Conservation (phyloP, 306 rosid genomes). For the Corylus heterophylla region DNA sequence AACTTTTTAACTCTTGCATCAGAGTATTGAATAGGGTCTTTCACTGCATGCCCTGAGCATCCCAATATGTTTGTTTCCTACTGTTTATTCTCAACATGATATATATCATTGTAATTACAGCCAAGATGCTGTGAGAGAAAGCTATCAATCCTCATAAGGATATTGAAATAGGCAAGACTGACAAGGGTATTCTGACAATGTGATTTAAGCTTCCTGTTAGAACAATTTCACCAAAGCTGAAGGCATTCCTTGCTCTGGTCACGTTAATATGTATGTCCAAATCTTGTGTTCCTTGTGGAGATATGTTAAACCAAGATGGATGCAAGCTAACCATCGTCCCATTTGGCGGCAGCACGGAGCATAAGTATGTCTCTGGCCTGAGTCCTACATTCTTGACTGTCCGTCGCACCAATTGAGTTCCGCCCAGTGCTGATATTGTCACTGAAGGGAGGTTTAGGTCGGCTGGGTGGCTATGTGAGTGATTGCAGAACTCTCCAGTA, state of each 20-base stretch:
- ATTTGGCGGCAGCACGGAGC: slow-evolving; percentile 65
- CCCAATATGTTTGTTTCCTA: background rate
- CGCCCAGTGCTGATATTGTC: slow-evolving; percentile 59
- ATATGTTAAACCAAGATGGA: slow-evolving; percentile 66
- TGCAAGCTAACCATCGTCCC: slow-evolving; percentile 52
- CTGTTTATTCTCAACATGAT: background rate
- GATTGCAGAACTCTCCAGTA: slow-evolving; percentile 59
- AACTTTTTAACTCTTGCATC: too few relatives aligned
- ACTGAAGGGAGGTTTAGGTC: slow-evolving; percentile 82
- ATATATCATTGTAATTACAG: background rate
- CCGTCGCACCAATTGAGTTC: slow-evolving; percentile 43
- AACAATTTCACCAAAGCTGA: slow-evolving; percentile 80
- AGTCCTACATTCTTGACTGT: slow-evolving; percentile 61
- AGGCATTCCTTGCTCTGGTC: slow-evolving; percentile 40
- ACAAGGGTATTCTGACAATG: slow-evolving; percentile 70
- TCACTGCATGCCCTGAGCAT: background rate
- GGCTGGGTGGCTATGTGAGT: slow-evolving; percentile 56
- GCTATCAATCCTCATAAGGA: slow-evolving; percentile 10
- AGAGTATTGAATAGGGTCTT: background rate
- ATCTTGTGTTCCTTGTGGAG: slow-evolving; percentile 57
- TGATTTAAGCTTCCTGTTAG: slow-evolving; percentile 71
- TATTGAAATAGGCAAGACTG: slow-evolving; percentile 52
- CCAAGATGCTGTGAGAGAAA: background rate
- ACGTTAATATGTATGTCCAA: slow-evolving; percentile 57
- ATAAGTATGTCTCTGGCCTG: slow-evolving; percentile 63